Percentiles rank a stretch among this genome's conserved stretches.
These are phyloP conservation scores for Turritis glabra DNA, from an alignment of 345 rosid genomes.

Conservation along the genomic window DNA sequence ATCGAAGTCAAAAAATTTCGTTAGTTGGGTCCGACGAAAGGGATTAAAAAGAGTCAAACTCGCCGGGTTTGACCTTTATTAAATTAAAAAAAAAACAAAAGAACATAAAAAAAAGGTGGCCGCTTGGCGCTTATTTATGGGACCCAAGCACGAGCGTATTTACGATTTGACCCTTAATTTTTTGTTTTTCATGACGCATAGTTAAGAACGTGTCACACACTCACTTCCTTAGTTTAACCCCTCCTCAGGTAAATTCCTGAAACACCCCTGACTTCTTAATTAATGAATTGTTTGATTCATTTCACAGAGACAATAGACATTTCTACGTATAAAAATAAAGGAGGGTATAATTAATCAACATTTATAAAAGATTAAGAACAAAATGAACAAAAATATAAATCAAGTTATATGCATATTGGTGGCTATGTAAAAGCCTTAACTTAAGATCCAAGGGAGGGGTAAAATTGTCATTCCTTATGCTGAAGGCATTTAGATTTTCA, in stretches of 20 bases:
- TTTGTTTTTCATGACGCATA: not conserved
- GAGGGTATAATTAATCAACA: too few species aligned
- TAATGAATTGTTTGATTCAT: too few species aligned
- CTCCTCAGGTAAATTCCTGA: not conserved
- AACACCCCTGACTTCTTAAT: not conserved
- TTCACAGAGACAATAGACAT: not conserved
- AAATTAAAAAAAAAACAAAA: not conserved
- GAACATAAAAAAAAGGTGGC: not conserved
- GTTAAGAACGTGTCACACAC: conserved; percentile 34
- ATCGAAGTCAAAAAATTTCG: not conserved
- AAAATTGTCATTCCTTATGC: too few species aligned
- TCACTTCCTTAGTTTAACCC: not conserved
- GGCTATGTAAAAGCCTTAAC: too few species aligned
- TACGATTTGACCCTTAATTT: not conserved
- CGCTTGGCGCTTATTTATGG: not conserved
- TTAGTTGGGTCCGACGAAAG: conserved; percentile 20
- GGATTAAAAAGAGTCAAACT: conserved; percentile 17
- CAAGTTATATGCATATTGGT: too few species aligned
- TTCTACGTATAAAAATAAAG: too few species aligned
- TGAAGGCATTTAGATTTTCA: not conserved
- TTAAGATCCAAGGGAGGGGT: too few species aligned
- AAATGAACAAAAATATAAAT: too few species aligned
- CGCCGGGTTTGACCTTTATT: conserved; percentile 32
- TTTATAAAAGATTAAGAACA: too few species aligned
- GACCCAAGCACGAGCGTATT: not conserved